These are phyloP conservation scores for Backusella westeae DNA, from an alignment of 192 early-diverging fungal species.

Conservation along the genomic window DNA sequence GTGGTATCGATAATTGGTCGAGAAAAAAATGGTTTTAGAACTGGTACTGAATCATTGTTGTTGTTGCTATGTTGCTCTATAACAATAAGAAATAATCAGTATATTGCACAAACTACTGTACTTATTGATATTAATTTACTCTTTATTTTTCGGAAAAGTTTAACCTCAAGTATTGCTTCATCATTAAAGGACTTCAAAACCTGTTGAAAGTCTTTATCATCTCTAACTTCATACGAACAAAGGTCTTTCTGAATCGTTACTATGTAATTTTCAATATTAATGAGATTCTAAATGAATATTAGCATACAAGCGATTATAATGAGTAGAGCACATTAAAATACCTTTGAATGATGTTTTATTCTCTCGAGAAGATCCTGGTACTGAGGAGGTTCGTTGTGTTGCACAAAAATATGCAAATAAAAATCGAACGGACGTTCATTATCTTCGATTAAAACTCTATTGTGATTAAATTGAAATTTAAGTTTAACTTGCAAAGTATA, in stretches of 20 bases:
- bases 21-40: neutral
- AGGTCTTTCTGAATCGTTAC: neutral
- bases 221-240: neutral
- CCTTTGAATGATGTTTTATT: conserved; percentile 7
- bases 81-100: neutral
- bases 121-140: neutral
- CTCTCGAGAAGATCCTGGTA: conserved; percentile 3
- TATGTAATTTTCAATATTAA: neutral
- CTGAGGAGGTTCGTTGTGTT: neutral
- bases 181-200: neutral
- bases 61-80: neutral
- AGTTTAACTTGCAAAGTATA: neutral
- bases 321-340: neutral
- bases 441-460: conserved; percentile 7
- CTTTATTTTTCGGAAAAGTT: neutral
- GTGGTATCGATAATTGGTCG: neutral
- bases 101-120: neutral
- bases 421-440: conserved; percentile 7
- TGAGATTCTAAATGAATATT: neutral
- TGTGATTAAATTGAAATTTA: neutral
- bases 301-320: neutral
- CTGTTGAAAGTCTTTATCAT: neutral
- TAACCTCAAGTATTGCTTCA: conserved; percentile 3
- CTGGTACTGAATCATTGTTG: neutral
- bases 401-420: conserved; percentile 12